phyloP scores from a whole-genome alignment of 805 yeast genomes.

The Pichia sporocuriosa region DNA sequence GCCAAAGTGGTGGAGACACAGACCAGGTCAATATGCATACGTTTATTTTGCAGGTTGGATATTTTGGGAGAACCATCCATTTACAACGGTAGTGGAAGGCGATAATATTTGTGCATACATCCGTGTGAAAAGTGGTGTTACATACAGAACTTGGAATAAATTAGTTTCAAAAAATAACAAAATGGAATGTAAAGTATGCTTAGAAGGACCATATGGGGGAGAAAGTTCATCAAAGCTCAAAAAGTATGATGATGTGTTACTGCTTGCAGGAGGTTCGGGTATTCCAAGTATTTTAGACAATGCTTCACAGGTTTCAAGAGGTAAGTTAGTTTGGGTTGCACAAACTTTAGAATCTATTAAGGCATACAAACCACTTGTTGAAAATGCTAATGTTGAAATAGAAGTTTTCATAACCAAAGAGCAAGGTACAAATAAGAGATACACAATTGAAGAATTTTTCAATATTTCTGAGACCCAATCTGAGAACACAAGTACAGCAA shows the following conservation, averaged over 20 bases:
- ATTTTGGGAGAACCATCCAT: constrained; percentile 72
- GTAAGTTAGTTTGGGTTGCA: constrained; percentile 4
- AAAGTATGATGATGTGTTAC: constrained; percentile 42
- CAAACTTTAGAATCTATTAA: not conserved
- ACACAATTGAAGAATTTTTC: not conserved
- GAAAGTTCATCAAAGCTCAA: constrained; percentile 45
- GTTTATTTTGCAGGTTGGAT: constrained; percentile 46
- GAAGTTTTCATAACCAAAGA: constrained; percentile 2
- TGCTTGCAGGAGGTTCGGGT: constrained; percentile 69
- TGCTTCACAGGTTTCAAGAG: constrained; percentile 24
- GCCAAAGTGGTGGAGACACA: constrained; percentile 42
- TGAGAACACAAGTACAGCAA: constrained; percentile 1
- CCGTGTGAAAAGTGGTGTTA: constrained; percentile 48
- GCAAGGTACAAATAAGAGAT: not conserved
- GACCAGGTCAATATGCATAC: constrained; percentile 51
- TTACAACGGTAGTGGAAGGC: constrained; percentile 42
- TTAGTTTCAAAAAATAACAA: not conserved
- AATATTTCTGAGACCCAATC: not conserved
- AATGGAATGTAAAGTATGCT: not conserved
- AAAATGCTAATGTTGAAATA: not conserved
- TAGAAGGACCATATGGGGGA: constrained; percentile 50
- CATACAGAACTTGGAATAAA: constrained; percentile 30
- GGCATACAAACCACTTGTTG: constrained; percentile 1
- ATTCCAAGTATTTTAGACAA: constrained; percentile 48
- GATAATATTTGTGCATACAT: constrained; percentile 34